Base-by-base conservation (phyloP, 2,329 filamentous ascomycete species). In the Aspergillus uvarum region DNA sequence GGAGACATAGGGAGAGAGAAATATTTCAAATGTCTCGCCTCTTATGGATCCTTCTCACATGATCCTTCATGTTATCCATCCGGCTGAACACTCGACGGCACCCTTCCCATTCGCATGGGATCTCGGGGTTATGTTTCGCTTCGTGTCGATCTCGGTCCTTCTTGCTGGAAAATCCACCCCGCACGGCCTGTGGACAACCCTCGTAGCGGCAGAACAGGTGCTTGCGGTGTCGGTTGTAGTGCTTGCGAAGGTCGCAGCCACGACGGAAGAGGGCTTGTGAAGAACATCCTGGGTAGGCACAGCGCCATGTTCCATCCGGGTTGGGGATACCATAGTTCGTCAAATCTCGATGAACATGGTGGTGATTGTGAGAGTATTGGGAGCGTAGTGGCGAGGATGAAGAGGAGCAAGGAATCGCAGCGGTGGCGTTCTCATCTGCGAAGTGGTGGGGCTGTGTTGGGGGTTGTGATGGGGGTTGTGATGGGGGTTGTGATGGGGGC, bases 61-160 rank as follows among this genome's bases (percentile, higher is more conserved):
- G 79, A 65, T 81, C 79, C 57, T 80, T 80, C 85, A 87, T 87
- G 63, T 87, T 87, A 68, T 87, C 85, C 24, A 86, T 81, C 32
- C 85, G 78, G 70, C 83, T 85, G 69, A 87, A 87, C 2, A 87
- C 76, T 51, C 84, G 74, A 57, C 80, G 80, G 70, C 85, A 87
- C 6, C 80, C 83, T 31, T 80, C 77, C 81, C 82, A 85, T 63
- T 85, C 82, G 65, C 85, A 87, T 42, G 79, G 67, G 54, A 87
- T 81, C n/a, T 79, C 81, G 2, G 85, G 84, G 63, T 86, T 85
- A 70, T 87, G 85, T 68, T 85, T 87, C 48, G 85, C 84, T 70
- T 87, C 85, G 63, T 87, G 85, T 44, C 85, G 75, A 26, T 83
- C 82, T 21, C 85, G 81, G 63, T 87, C 85, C 67, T 87, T 87